Base-by-base conservation (phyloP, 2,329 filamentous ascomycete genomes). In the Pseudopithomyces maydicus region DNA sequence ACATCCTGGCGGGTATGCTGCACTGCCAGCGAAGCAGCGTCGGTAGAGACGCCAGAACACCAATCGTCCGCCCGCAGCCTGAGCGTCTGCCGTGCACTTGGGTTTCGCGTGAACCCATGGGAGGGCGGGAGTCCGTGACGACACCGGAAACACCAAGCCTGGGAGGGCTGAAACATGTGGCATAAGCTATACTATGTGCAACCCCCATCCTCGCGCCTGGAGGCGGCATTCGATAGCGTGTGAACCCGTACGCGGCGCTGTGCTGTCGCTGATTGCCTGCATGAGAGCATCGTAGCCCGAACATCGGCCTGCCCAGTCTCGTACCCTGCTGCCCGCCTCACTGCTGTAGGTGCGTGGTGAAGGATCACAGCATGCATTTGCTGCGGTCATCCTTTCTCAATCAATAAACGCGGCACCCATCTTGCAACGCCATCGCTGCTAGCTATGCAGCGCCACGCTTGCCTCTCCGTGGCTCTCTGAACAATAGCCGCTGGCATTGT, bases 1-100 rank as follows among this genome's bases (percentile, higher is more conserved):
- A 67, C 55, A 55, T 42, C 54, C 54, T 20, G 41, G 53, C 42
- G 29, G 47, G 42, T 51, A 19, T 41, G 66, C 65, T 70, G 71
- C 72, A 69, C 63, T 73, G 72, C 72, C 72, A 74, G 67, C 72
- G 57, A 64, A 73, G 70, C 71, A 67, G 71, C 71, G 68, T 64
- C 59, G 53, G 54, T 58, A 57, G 58, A 65, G 67, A 68, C 67
- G 66, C 68, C 66, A 67, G 63, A 64, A 67, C 64, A 63, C 68
- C 66, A 68, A 72, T 68, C 64, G 66, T 44, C 62, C 65, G 62
- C 62, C 26, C 56, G 55, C 47, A 36, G 45, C 46, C 60, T 62
- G 69, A 56, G 65, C 67, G 55, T 67, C 56, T 64, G 66, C 70
- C 69, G 63, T 67, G 64, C 62, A 43, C 64, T 58, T 69, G 66